A percentile compares a stretch with the other conserved stretches of the same genome.
Evolutionary conservation across 257 asterid species (phyloP).

Genomic region (Fraxinus cuspidata): DNA sequence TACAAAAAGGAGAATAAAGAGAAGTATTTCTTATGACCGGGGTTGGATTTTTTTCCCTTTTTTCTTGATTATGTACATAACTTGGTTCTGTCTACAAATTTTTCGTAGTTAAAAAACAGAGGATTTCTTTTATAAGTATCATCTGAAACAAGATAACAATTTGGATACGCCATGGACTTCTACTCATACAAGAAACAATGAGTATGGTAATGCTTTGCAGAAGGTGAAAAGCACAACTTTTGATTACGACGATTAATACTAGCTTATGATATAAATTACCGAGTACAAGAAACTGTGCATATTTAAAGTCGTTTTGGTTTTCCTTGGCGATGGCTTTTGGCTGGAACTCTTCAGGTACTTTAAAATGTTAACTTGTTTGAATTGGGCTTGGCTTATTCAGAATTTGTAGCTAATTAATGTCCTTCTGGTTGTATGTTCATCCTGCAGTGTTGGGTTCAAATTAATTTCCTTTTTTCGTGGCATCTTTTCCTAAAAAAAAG

Average conservation of each 20-base stretch:
- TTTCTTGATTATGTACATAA: no score
- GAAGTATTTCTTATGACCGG: no score
- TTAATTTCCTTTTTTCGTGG: no score
- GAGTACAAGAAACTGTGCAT: not conserved
- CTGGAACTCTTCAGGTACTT: not conserved
- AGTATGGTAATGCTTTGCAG: not conserved
- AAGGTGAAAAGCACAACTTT: not conserved
- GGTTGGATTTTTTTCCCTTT: no score
- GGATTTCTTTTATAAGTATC: not conserved
- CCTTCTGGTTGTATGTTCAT: not conserved
- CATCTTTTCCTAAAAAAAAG: no score
- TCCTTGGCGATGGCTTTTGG: no score
- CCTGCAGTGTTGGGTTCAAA: no score
- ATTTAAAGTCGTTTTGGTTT: not conserved
- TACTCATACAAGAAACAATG: not conserved
- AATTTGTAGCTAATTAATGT: no score
- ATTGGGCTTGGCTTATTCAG: not conserved
- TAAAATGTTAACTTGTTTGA: not conserved
- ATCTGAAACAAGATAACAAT: not conserved
- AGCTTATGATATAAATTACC: not conserved
- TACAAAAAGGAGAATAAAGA: no score
- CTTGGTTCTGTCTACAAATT: not conserved
- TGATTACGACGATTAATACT: not conserved
- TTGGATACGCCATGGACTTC: not conserved
- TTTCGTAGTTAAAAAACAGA: no score